phyloP scores from a whole-genome alignment of 768 basidiomycete species.

The Piloderma croceum region DNA sequence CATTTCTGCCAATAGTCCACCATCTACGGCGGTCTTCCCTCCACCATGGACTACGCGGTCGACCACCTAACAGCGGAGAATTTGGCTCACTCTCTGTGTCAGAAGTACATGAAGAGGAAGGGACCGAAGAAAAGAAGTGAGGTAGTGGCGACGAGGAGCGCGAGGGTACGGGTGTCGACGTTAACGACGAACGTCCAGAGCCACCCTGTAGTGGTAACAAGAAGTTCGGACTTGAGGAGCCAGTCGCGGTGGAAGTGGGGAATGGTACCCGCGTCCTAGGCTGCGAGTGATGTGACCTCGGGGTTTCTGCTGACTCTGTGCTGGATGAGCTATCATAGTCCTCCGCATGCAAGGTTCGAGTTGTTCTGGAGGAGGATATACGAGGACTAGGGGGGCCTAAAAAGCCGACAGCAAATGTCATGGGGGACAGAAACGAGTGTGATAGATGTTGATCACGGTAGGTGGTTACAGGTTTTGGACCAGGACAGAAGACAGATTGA shows the following conservation, averaged over 20 bases:
- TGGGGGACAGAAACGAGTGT: conserved; percentile 10
- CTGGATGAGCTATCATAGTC: conserved; percentile 43
- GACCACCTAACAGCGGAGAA: conserved; percentile 39
- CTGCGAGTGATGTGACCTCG: conserved; percentile 23
- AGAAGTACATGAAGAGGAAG: conserved; percentile 49
- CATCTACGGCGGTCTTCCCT: conserved; percentile 47
- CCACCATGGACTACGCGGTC: conserved; percentile 28
- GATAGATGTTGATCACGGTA: too few relatives aligned
- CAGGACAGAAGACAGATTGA: too few relatives aligned
- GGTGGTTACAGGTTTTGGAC: too few relatives aligned
- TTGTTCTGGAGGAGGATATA: conserved; percentile 6
- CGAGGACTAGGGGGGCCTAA: conserved; percentile 7
- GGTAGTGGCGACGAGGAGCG: conserved; percentile 57
- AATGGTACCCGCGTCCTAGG: too few relatives aligned
- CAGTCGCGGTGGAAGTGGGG: conserved; percentile 13
- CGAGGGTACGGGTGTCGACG: conserved; percentile 55
- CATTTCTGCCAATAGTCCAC: conserved; percentile 41
- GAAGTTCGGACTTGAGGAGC: conserved; percentile 24
- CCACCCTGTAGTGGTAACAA: conserved; percentile 30
- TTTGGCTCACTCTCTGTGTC: conserved; percentile 60
- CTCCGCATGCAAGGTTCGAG: conserved; percentile 12
- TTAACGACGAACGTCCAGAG: conserved; percentile 36
- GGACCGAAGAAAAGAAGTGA: conserved; percentile 43
- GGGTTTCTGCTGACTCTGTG: conserved; percentile 38
- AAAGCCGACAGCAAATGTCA: conserved; percentile 14